Conservation (phyloP, 164 flowering plant genomes). For the Nymphaea colorata region DNA sequence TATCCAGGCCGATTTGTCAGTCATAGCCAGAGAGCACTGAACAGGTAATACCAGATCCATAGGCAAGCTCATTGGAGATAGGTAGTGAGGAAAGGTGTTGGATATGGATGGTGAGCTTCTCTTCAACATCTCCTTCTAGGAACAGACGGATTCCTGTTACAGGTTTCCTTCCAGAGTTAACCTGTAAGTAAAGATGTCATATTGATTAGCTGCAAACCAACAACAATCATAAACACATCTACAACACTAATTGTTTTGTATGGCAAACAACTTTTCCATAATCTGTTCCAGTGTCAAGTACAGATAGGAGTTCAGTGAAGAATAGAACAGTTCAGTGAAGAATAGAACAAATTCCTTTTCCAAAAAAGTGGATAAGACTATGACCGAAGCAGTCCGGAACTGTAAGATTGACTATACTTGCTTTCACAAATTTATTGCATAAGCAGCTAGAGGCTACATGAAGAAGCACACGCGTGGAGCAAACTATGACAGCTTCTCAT, state of each 20-base stretch:
- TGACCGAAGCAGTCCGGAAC: background rate
- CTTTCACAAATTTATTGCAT: background rate
- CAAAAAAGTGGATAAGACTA: too few species aligned
- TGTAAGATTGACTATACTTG: background rate
- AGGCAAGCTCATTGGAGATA: constrained; percentile 34
- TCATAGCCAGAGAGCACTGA: constrained; percentile 17
- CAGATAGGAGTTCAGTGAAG: background rate
- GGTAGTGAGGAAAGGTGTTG: constrained; percentile 73
- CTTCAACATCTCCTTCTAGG: constrained; percentile 72
- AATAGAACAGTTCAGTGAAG: too few species aligned
- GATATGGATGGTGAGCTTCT: constrained; percentile 73
- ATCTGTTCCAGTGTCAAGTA: background rate
- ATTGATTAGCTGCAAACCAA: constrained; percentile 5
- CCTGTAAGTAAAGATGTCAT: constrained; percentile 26
- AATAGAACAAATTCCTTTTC: too few species aligned
- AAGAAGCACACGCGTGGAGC: background rate
- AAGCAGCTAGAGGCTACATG: background rate
- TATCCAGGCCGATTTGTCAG: too few species aligned
- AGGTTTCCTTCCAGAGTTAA: constrained; percentile 55
- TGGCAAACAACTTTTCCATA: background rate
- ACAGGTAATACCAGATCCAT: constrained; percentile 36
- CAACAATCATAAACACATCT: background rate
- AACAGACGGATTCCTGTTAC: constrained; percentile 81
- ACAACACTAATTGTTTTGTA: background rate
- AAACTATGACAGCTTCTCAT: background rate